Base-by-base conservation (phyloP, 1,284 basidiomycete species). In the Chondrostereum purpureum region DNA sequence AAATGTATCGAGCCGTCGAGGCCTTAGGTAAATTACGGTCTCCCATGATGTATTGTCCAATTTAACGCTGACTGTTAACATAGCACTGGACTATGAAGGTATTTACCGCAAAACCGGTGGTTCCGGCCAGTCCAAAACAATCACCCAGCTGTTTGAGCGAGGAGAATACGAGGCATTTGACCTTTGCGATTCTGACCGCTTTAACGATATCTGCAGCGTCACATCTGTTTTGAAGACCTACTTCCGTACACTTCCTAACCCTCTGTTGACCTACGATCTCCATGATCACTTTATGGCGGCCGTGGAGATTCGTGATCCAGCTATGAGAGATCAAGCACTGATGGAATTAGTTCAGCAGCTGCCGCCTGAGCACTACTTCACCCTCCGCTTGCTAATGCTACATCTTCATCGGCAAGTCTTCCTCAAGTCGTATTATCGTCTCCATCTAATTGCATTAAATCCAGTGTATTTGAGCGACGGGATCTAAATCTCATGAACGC, bases 71-170 rank as follows among this genome's bases (percentile, higher is more conserved):
- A 18, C 35, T 21, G 43, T 12, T 16, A 10, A 10, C 53, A 22
- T 39, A 87, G 88, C 86, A n/a, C 72, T 95, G 64, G 88, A 92
- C 51, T 92, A 91, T 58, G 92, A 95, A 63, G 92, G 95, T 11
- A 92, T 99, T 53, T 98, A 98, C 66, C 91, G 96, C 50, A 98
- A 98, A 70, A 92, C 89, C 0, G 96, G 96, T 17, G 96, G 96
- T 4, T 84, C 88, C 23, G 81, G 88, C 6, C 92, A 95, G 59
- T 88, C 91, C 39, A 95, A 95, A 65, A 77, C 79, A 48, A 97
- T 99, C 64, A 93, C 91, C 0, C 89, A 94, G 54, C 75, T 96
- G 24, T 99, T 99, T 58, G 96, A 99, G 58, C 80, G 88, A 35
- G 92, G 92, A 44, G 83, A 94, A 58, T 94, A 94, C 60, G 61